Evolutionary conservation across 805 yeast species (phyloP), one percentile per base, ranked within the genome.

Genomic region (Pichia pseudocactophila): DNA sequence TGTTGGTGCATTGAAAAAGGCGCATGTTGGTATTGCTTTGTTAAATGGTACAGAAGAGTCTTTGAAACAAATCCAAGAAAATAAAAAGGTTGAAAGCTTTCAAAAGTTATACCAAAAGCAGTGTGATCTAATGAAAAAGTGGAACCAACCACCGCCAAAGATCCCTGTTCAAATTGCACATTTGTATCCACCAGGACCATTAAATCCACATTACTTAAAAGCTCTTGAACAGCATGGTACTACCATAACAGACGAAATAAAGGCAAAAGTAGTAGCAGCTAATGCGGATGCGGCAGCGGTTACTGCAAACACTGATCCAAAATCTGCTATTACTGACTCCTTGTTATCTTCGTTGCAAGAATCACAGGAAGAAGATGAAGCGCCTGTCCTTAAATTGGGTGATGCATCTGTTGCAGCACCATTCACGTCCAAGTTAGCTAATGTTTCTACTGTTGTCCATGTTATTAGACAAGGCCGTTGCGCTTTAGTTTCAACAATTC

Each of bases 371-470:
- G 85, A 78, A 27, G 81, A 75, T 38, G 97, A 90, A 52, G 95
- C 94, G 0, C 98, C 98, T 45, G 78, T 82, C 37, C 74, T 92
- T 68, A 92, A 92, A 63, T 71, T 92, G 43, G 98, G 98, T 55
- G 98, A 92, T 66, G 98, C 98, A 12, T 89, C 97, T 19, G 96
- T 94, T 56, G 98, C 98, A 42, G 98, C 98, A 28, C 98, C 98
- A 37, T 87, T 92, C 63, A 92, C 98, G 16, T 89, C 97, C 19
- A 92, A 92, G 61, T 74, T 92, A 50, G 78, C 96, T 20, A 84
- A 82, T 57, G 98, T 92, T 27, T 76, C 89, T 42, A 82, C 98
- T 43, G 96, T 92, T 43, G 84, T 95, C 41, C 82, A 88, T 59
- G 84, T 92, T 51, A 77, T 92, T 52, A 88, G 98, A 66, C 97